Percentiles rank a stretch among this genome's conserved stretches.
These are phyloP conservation scores for Cordyceps sp. DNA, from an alignment of 2,329 filamentous ascomycete species.

Conservation along the genomic window DNA sequence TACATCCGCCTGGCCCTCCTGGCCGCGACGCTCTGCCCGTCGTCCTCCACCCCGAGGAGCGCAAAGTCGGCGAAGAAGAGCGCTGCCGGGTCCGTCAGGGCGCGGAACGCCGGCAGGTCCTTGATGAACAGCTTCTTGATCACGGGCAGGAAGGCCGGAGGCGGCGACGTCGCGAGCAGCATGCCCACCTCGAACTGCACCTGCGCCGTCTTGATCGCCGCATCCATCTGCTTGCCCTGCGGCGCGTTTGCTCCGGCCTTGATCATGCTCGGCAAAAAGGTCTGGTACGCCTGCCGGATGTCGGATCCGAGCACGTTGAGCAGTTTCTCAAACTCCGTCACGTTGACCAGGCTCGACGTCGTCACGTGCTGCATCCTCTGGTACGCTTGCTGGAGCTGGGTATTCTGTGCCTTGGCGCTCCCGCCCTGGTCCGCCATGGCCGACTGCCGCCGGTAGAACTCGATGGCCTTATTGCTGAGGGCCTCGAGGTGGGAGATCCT, in stretches of 20 bases:
- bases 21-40: constrained; percentile 27
- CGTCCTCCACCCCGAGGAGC: constrained; percentile 49
- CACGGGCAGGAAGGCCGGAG: constrained; percentile 31
- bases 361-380: constrained; percentile 34
- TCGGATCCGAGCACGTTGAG: constrained; percentile 31
- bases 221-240: constrained; percentile 24
- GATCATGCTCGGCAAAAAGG: constrained; percentile 25
- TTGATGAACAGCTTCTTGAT: constrained; percentile 49
- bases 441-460: constrained; percentile 31
- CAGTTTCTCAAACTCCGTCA: constrained; percentile 45
- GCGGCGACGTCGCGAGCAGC: constrained; percentile 30
- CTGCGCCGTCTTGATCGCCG: constrained; percentile 27
- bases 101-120: constrained; percentile 40
- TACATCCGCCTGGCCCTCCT: constrained; percentile 20
- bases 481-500: constrained; percentile 41
- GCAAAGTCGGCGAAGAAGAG: constrained; percentile 60
- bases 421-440: constrained; percentile 21
- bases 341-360: constrained; percentile 35
- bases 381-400: constrained; percentile 39
- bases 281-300: constrained; percentile 32
- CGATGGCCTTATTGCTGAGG: constrained; percentile 29
- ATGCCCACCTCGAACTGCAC: constrained; percentile 32
- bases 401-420: constrained; percentile 23
- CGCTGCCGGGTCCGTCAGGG: constrained; percentile 44
- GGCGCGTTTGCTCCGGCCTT: constrained; percentile 28